phyloP scores from a whole-genome alignment of 306 rosid species.

The Abrus pulchellus region DNA sequence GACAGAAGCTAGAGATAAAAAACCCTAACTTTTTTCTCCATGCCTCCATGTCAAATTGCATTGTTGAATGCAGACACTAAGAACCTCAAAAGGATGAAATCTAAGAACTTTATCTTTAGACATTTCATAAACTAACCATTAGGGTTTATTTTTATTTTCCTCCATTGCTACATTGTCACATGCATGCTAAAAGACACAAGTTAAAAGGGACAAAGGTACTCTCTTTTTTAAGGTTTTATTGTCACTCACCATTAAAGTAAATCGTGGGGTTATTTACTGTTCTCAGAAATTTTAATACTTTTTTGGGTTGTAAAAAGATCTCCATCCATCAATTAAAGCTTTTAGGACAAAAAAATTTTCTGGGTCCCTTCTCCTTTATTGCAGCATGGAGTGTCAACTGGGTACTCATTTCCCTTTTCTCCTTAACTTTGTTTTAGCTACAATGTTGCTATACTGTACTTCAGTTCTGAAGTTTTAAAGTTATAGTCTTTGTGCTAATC shows the following conservation, averaged over 20 bases:
- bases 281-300: slow-evolving; percentile 11
- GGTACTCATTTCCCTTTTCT: slow-evolving; percentile 58
- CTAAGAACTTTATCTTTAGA: slow-evolving; percentile 26
- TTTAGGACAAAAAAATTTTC: slow-evolving; percentile 43
- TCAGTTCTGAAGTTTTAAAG: slow-evolving; percentile 32
- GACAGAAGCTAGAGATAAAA: slow-evolving; percentile 12
- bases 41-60: slow-evolving; percentile 24
- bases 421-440: slow-evolving; percentile 56
- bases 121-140: slow-evolving; percentile 33
- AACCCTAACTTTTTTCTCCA: slow-evolving; percentile 23
- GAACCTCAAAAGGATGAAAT: slow-evolving; percentile 52
- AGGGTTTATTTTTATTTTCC: slow-evolving; percentile 40
- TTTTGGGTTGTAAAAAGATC: slow-evolving; percentile 37
- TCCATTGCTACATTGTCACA: slow-evolving; percentile 46
- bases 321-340: slow-evolving; percentile 44
- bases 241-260: slow-evolving; percentile 55
- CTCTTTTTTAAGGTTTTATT: slow-evolving; percentile 49
- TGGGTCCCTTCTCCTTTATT: slow-evolving; percentile 78
- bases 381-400: slow-evolving; percentile 59
- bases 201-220: slow-evolving; percentile 52
- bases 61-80: slow-evolving; percentile 32
- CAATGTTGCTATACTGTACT: slow-evolving; percentile 42
- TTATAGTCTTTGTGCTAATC: slow-evolving; percentile 42
- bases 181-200: slow-evolving; percentile 48
- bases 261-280: slow-evolving; percentile 46